Base-by-base conservation (phyloP, 257 asterid genomes). In the Penstemon davidsonii region DNA sequence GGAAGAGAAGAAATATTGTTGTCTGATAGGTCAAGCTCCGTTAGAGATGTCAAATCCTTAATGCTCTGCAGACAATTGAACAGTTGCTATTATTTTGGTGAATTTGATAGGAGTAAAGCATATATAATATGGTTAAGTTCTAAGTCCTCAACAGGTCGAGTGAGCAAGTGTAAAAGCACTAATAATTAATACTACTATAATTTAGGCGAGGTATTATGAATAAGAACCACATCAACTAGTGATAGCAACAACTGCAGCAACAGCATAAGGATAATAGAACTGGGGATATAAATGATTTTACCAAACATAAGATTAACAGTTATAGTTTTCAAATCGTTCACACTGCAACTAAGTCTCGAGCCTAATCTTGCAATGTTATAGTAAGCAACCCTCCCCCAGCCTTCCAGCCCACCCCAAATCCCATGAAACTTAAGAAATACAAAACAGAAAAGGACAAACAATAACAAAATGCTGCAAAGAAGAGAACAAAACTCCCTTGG, bases 21-120 rank as follows among this genome's bases (percentile, higher is more conserved):
- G 83, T 94, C 93, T 56, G 97, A 88, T 40, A 94, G 75, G 81
- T 83, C 85, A 63, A 94, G 96, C 81, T 90, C 95, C 6, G 82
- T 47, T 55, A 94, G 93, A 72, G 90, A 81, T 57, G 85, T 80
- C 80, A 94, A 76, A 75, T 78, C 75, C 81, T 82, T 87, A 46
- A 93, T 82, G 70, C 81, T 82, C 99, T 93, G 85, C 84, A 79
- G 72, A 66, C 62, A 79, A 73, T 75, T 68, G 63, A 68, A 73
- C 33, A 62, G 1, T 60, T 38, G 36, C 8, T 59, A 46, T 74
- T 55, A 67, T n/a, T 44, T 7, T 15, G n/a, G 13, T 67, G 71
- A 74, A 55, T 60, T 42, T 52, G 2, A 41, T 56, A 60, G 55
- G 7, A 40, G 47, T 39, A 40, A 46, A 38, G 43, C 37, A 55